Percentiles rank a stretch among this genome's conserved stretches.
Evolutionary conservation across 495 filamentous ascomycete genomes (phyloP).

Genomic region (Aspergillus coremiiformis): DNA sequence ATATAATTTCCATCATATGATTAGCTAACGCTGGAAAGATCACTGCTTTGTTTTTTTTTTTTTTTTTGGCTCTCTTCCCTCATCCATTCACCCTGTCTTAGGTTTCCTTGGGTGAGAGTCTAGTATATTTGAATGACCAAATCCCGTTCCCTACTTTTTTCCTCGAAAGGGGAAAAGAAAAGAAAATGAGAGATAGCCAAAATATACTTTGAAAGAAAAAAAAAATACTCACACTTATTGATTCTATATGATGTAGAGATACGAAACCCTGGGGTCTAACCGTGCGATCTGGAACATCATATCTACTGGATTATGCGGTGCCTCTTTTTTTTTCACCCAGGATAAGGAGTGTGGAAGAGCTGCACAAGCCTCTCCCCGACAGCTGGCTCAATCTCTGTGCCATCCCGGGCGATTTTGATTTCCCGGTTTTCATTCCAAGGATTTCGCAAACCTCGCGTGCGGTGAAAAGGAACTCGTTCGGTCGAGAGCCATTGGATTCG

Average conservation of each 20-base stretch:
- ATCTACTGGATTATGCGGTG: too few relatives aligned
- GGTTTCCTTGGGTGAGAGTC: too few relatives aligned
- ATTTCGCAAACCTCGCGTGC: constrained; percentile 84
- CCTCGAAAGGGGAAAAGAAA: neutral
- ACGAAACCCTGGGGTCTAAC: neutral
- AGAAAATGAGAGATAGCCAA: neutral
- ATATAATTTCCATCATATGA: too few relatives aligned
- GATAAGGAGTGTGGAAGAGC: constrained; percentile 54
- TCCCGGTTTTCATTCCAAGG: constrained; percentile 94
- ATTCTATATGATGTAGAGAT: neutral
- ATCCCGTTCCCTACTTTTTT: neutral
- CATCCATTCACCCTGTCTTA: too few relatives aligned
- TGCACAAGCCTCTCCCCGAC: constrained; percentile 71
- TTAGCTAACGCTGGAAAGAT: too few relatives aligned
- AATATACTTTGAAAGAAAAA: too few relatives aligned
- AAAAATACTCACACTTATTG: neutral
- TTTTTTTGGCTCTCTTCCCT: too few relatives aligned
- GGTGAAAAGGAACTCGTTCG: constrained; percentile 79
- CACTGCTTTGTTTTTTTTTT: too few relatives aligned
- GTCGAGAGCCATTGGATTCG: constrained; percentile 88
- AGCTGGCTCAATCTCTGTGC: constrained; percentile 83
- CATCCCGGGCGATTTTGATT: constrained; percentile 94
- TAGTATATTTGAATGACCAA: too few relatives aligned
- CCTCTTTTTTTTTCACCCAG: neutral
- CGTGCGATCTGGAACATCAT: neutral